phyloP scores from a whole-genome alignment of 2,329 filamentous ascomycete species.

The Oidium heveae region DNA sequence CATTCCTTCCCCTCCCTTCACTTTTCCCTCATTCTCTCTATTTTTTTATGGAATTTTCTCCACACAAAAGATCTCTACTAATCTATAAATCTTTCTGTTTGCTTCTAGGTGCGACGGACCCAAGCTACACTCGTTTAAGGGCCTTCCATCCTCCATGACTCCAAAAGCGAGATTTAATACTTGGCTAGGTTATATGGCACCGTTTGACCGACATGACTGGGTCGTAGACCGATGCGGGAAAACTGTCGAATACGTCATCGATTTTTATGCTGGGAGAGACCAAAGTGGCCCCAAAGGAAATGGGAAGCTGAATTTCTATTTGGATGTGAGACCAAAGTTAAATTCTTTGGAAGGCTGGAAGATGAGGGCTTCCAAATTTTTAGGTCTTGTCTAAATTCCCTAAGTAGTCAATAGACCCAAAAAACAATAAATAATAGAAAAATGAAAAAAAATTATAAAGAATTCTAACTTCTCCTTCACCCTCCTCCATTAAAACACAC shows the following conservation, averaged over 20 bases:
- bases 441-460: too few relatives aligned
- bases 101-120: slow-evolving; percentile 42
- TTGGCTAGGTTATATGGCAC: slow-evolving; percentile 63
- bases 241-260: slow-evolving; percentile 82
- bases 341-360: slow-evolving; percentile 42
- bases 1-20: neutral
- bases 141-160: slow-evolving; percentile 42
- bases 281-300: slow-evolving; percentile 13
- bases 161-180: slow-evolving; percentile 67
- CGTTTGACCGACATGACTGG: slow-evolving; percentile 96
- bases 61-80: too few relatives aligned
- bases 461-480: too few relatives aligned
- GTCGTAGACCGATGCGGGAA: slow-evolving; percentile 75
- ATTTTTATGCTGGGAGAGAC: slow-evolving; percentile 65
- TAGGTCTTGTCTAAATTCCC: slow-evolving; percentile 18
- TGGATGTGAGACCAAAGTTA: slow-evolving; percentile 43
- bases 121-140: slow-evolving; percentile 60
- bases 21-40: neutral
- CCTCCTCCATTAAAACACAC: too few relatives aligned
- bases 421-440: too few relatives aligned
- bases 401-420: neutral
- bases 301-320: slow-evolving; percentile 32
- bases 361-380: slow-evolving; percentile 30
- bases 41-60: neutral
- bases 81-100: neutral